Evolutionary conservation across 371 early-diverging fungal genomes (phyloP).

Genomic region (Blastocladiella emersonii): DNA sequence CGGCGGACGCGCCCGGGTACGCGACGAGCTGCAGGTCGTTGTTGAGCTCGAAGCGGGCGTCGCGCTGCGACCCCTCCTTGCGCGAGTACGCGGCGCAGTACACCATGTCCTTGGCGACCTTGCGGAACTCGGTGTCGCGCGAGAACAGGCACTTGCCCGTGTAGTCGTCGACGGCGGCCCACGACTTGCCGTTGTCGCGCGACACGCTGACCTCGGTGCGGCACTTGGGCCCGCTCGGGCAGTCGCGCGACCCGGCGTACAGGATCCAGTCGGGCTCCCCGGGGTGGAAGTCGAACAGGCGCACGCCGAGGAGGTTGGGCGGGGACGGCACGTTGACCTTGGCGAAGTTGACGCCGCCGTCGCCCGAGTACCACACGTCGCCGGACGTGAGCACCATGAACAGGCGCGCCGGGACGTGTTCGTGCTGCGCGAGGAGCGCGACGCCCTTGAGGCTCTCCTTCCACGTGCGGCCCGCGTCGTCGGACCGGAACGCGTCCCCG

Average conservation of each 20-base stretch:
- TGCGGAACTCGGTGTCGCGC: constrained; percentile 39
- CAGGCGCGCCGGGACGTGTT: constrained; percentile 39
- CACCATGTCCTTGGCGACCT: constrained; percentile 33
- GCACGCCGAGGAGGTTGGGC: constrained; percentile 39
- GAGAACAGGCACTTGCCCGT: constrained; percentile 66
- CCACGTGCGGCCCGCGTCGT: constrained; percentile 37
- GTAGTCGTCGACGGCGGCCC: constrained; percentile 55
- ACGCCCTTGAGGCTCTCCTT: constrained; percentile 24
- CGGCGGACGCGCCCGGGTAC: constrained; percentile 39
- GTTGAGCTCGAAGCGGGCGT: constrained; percentile 7
- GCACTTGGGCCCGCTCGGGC: constrained; percentile 35
- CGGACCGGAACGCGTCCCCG: constrained; percentile 46
- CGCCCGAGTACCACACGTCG: constrained; percentile 43
- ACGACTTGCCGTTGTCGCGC: constrained; percentile 50
- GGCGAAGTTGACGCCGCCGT: constrained; percentile 50
- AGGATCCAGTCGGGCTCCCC: constrained; percentile 58
- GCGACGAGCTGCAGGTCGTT: constrained; percentile 33
- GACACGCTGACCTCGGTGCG: constrained; percentile 57
- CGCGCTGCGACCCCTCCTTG: constrained; percentile 41
- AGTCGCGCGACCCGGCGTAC: constrained; percentile 48
- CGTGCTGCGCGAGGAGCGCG: constrained; percentile 28
- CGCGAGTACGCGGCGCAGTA: constrained; percentile 54
- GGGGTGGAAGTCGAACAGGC: constrained; percentile 67
- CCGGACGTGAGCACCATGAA: constrained; percentile 48
- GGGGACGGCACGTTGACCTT: constrained; percentile 35